phyloP scores from a whole-genome alignment of 2,329 filamentous ascomycete species.

The Fusarium mundagurra region DNA sequence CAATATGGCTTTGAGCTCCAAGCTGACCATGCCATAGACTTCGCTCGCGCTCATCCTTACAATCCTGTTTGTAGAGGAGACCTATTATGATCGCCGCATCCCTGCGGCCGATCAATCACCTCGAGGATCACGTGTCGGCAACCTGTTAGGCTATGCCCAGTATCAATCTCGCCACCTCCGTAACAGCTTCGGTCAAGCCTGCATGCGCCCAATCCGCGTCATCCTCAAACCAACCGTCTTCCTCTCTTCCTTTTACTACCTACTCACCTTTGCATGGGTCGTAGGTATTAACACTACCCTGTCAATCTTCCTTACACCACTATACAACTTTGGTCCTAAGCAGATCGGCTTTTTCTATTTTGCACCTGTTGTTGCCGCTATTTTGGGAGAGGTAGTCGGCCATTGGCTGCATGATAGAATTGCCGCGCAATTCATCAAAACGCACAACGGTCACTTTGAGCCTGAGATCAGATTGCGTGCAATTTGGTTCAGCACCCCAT shows the following conservation, averaged over 20 bases:
- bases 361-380: background rate
- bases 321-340: background rate
- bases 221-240: background rate
- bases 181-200: background rate
- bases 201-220: background rate
- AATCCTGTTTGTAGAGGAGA: background rate
- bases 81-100: background rate
- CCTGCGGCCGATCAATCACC: background rate
- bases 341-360: background rate
- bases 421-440: background rate
- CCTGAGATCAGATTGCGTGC: background rate
- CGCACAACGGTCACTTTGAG: background rate
- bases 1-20: accelerated
- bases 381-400: background rate
- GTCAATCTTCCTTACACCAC: background rate
- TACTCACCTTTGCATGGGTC: background rate
- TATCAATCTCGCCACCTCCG: background rate
- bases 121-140: background rate
- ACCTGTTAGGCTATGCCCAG: background rate
- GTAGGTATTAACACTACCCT: background rate
- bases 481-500: background rate
- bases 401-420: background rate
- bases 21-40: background rate
- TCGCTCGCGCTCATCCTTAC: background rate
- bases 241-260: background rate